Percentiles rank a stretch among this genome's conserved stretches.
Evolutionary conservation across 1,139 yeast species (phyloP).

Genomic region (Petasospora fabianii): DNA sequence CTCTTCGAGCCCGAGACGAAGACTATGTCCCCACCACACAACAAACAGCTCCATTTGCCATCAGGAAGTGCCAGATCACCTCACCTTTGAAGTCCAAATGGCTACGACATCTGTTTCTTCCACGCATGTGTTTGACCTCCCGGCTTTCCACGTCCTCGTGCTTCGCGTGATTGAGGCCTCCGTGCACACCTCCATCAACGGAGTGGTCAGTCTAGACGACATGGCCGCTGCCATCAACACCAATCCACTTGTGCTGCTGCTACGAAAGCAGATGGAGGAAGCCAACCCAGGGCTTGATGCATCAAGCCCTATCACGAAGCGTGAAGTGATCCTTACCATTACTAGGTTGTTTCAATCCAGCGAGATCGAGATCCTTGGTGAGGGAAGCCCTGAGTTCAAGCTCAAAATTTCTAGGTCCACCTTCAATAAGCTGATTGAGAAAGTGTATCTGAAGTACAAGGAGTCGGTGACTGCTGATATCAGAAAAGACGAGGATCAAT

Average conservation of each 20-base stretch:
- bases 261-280: constrained; percentile 12
- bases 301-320: constrained; percentile 12
- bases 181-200: constrained; percentile 22
- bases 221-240: constrained; percentile 23
- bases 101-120: too few species aligned
- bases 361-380: constrained; percentile 24
- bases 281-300: constrained; percentile 10
- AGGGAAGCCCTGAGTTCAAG: constrained; percentile 25
- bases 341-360: constrained; percentile 22
- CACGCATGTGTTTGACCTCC: constrained; percentile 14
- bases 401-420: constrained; percentile 17
- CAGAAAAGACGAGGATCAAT: constrained; percentile 32
- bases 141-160: constrained; percentile 23
- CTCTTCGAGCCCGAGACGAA: too few species aligned
- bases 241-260: constrained; percentile 16
- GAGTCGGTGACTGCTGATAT: constrained; percentile 19
- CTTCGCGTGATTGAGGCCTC: constrained; percentile 26
- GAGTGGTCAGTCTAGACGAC: constrained; percentile 22
- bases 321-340: constrained; percentile 25
- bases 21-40: too few species aligned
- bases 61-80: too few species aligned
- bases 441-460: constrained; percentile 14
- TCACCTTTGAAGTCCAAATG: too few species aligned
- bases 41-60: too few species aligned
- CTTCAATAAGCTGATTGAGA: constrained; percentile 18